Evolutionary conservation across 2,329 filamentous ascomycete species (phyloP).

Genomic region (Cadophora sp.): DNA sequence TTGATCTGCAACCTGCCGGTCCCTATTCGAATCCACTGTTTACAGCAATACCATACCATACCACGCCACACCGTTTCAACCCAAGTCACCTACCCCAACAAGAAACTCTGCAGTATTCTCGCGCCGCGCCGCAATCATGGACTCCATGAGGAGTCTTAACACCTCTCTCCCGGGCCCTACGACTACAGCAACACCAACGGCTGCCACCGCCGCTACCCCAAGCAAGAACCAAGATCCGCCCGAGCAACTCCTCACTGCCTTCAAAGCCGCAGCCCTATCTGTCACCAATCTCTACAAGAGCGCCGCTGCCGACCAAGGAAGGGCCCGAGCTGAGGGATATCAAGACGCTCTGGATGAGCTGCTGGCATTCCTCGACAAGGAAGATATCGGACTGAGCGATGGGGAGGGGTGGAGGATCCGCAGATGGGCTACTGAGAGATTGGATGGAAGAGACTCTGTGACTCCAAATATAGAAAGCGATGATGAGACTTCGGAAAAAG

Average conservation of each 20-base stretch:
- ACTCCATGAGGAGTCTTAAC: slow-evolving; percentile 69
- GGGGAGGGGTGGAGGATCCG: slow-evolving; percentile 74
- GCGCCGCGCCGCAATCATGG: slow-evolving; percentile 52
- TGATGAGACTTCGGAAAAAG: slow-evolving; percentile 68
- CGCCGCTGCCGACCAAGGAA: slow-evolving; percentile 78
- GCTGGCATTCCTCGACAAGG: slow-evolving; percentile 81
- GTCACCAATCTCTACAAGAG: slow-evolving; percentile 97
- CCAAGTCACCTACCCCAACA: neutral
- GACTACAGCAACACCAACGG: slow-evolving; percentile 47
- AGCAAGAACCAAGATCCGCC: slow-evolving; percentile 52
- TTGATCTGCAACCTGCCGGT: slow-evolving; percentile 14
- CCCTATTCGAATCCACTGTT: neutral
- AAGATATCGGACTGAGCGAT: slow-evolving; percentile 78
- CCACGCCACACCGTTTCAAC: neutral
- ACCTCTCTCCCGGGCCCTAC: slow-evolving; percentile 61
- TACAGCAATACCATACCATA: neutral
- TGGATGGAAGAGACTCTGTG: slow-evolving; percentile 66
- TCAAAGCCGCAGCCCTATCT: slow-evolving; percentile 89
- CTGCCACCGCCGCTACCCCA: slow-evolving; percentile 37
- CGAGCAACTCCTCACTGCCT: slow-evolving; percentile 81
- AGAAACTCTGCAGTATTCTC: neutral
- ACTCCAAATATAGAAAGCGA: slow-evolving; percentile 68
- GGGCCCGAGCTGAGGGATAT: slow-evolving; percentile 81
- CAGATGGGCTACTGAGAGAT: slow-evolving; percentile 71
- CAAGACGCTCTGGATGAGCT: slow-evolving; percentile 94